phyloP scores from a whole-genome alignment of 2,329 filamentous ascomycete genomes.

The Achaetomium macrosporum region DNA sequence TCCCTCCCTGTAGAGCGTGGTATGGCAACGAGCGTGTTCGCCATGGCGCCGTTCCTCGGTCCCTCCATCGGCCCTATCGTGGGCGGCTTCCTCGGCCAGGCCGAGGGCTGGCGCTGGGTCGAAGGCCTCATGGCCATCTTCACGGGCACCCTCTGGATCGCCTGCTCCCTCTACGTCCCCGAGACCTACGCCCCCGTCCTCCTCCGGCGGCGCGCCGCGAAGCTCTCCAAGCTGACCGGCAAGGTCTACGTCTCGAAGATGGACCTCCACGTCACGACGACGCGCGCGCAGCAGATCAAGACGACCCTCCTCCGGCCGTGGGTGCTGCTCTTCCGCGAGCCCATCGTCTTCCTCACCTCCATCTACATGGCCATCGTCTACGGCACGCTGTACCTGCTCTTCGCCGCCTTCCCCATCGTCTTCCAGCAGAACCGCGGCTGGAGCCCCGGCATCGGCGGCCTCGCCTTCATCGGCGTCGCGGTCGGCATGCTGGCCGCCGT shows the following conservation, averaged over 20 bases:
- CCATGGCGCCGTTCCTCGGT: constrained; percentile 60
- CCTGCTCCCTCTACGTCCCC: constrained; percentile 45
- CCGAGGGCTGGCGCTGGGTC: constrained; percentile 65
- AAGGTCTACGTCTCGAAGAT: constrained; percentile 51
- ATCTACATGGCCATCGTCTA: constrained; percentile 62
- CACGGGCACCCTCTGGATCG: constrained; percentile 54
- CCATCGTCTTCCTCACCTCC: constrained; percentile 60
- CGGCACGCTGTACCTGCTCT: constrained; percentile 54
- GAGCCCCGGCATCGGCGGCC: constrained; percentile 52
- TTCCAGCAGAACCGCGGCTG: constrained; percentile 56
- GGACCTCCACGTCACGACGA: constrained; percentile 32
- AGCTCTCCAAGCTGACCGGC: constrained; percentile 47
- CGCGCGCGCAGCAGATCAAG: constrained; percentile 42
- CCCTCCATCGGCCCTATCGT: constrained; percentile 59
- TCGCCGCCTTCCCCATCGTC: constrained; percentile 59
- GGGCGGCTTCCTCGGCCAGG: constrained; percentile 58
- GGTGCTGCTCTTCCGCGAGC: constrained; percentile 63
- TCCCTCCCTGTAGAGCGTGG: constrained; percentile 41
- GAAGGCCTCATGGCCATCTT: constrained; percentile 60
- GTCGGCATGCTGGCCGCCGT: constrained; percentile 60
- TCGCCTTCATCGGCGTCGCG: constrained; percentile 63
- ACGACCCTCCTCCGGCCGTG: constrained; percentile 58
- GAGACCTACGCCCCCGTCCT: constrained; percentile 58
- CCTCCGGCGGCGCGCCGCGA: constrained; percentile 47
- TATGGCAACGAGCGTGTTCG: constrained; percentile 57